Percentiles rank a stretch among this genome's conserved stretches.
Evolutionary conservation across 192 early-diverging fungal species (phyloP).

Genomic region (Umbelopsis sp.): DNA sequence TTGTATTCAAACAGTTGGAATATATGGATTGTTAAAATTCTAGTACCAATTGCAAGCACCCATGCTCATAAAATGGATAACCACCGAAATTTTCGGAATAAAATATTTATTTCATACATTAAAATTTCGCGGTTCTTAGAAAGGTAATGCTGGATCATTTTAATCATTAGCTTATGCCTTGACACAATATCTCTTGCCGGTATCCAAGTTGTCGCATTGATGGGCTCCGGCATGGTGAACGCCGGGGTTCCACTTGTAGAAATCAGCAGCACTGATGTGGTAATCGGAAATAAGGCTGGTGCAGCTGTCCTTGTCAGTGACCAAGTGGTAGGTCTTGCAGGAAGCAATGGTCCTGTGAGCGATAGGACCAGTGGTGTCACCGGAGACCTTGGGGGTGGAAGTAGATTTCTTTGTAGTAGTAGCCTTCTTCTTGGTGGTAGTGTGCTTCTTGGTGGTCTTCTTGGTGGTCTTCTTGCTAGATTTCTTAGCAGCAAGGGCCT

Average conservation of each 20-base stretch:
- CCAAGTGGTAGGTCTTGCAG: slow-evolving; percentile 31
- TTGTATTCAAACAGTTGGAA: too few relatives aligned
- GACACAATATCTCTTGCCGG: slow-evolving; percentile 38
- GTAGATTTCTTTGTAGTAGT: slow-evolving; percentile 12
- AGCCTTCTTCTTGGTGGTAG: slow-evolving; percentile 13
- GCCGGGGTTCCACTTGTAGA: slow-evolving; percentile 37
- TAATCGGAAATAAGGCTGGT: slow-evolving; percentile 11
- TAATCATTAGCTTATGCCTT: slow-evolving; percentile 1
- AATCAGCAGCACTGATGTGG: slow-evolving; percentile 19
- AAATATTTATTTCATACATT: neutral
- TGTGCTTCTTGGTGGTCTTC: neutral
- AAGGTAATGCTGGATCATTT: neutral
- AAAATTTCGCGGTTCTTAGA: neutral
- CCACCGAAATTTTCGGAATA: too few relatives aligned
- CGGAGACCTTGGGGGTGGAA: neutral
- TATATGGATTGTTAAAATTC: too few relatives aligned
- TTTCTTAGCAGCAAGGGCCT: neutral
- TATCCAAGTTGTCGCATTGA: slow-evolving; percentile 37
- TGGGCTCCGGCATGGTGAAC: slow-evolving; percentile 31
- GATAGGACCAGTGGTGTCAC: slow-evolving; percentile 23
- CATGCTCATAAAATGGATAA: too few relatives aligned
- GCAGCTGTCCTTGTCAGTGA: slow-evolving; percentile 17
- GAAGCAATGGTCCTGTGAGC: slow-evolving; percentile 26
- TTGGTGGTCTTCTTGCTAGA: slow-evolving; percentile 21
- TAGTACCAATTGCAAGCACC: too few relatives aligned